phyloP scores from a whole-genome alignment of 106 monocot genomes.

The Dendrobium officinale region DNA sequence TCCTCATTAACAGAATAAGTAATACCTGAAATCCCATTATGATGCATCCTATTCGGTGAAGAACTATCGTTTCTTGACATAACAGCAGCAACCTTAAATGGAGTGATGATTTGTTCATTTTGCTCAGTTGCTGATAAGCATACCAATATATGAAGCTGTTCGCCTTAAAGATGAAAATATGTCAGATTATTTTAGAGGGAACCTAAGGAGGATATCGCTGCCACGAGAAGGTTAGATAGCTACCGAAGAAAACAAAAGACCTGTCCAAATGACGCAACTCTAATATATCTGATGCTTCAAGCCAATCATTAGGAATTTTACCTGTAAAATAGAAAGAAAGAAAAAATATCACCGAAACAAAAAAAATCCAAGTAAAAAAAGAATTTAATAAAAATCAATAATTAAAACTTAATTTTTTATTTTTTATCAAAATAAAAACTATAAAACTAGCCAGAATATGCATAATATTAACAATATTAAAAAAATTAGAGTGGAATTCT shows the following conservation, averaged over 20 bases:
- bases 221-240: neutral
- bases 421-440: too few species aligned
- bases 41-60: slow-evolving; percentile 18
- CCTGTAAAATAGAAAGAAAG: slow-evolving; percentile 30
- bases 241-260: slow-evolving; percentile 93
- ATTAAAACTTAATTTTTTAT: too few species aligned
- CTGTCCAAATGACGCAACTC: slow-evolving; percentile 73
- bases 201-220: neutral
- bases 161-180: slow-evolving; percentile 43
- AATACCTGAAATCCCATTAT: slow-evolving; percentile 9
- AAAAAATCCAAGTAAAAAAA: too few species aligned
- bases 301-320: slow-evolving; percentile 69
- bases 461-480: too few species aligned
- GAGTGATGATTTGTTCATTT: slow-evolving; percentile 43
- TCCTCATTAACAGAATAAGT: slow-evolving; percentile 15
- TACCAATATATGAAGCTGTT: slow-evolving; percentile 76
- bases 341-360: neutral
- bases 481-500: too few species aligned
- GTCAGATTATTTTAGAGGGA: slow-evolving; percentile 11
- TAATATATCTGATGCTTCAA: slow-evolving; percentile 39
- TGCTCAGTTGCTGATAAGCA: slow-evolving; percentile 66
- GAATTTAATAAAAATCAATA: too few species aligned
- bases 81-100: slow-evolving; percentile 49
- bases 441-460: too few species aligned
- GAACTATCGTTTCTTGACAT: slow-evolving; percentile 37